Conservation (phyloP, 176 grass and related monocot genomes). For the Rhynchospora tenuis region DNA sequence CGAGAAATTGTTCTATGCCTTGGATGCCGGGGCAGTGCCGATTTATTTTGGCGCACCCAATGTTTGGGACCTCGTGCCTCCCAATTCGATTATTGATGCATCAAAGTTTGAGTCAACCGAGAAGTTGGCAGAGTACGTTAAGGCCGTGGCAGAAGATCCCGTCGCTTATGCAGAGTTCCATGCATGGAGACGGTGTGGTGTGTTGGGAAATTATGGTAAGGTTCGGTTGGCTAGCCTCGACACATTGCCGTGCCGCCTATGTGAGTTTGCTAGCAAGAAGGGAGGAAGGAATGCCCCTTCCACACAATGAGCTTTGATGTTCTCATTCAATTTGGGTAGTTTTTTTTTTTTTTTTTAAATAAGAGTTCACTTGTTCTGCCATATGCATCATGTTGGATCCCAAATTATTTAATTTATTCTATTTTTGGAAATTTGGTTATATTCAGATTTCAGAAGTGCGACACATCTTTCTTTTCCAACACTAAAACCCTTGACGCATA, state of each 20-base stretch:
- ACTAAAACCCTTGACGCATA: no score
- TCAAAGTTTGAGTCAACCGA: constrained; percentile 20
- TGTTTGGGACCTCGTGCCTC: constrained; percentile 31
- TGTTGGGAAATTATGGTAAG: constrained; percentile 36
- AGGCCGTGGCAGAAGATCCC: constrained; percentile 25
- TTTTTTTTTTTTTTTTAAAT: no score
- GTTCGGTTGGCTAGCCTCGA: constrained; percentile 9
- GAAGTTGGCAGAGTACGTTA: constrained; percentile 30
- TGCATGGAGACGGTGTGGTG: constrained; percentile 33
- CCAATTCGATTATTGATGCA: constrained; percentile 37
- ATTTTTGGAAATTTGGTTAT: no score
- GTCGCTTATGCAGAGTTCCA: constrained; percentile 37
- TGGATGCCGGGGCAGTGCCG: constrained; percentile 27
- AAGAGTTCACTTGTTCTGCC: no score
- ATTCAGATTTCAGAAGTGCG: no score
- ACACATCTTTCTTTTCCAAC: no score
- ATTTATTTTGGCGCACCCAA: constrained; percentile 31
- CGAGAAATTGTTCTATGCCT: constrained; percentile 34
- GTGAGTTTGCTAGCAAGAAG: constrained; percentile 21
- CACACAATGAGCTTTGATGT: not conserved
- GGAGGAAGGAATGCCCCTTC: constrained; percentile 20
- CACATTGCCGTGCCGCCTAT: constrained; percentile 29
- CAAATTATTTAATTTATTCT: no score
- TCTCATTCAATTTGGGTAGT: not conserved
- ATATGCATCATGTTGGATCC: no score